These are phyloP conservation scores for Megacollybia marginata DNA, from an alignment of 768 basidiomycete genomes.

Conservation along the genomic window DNA sequence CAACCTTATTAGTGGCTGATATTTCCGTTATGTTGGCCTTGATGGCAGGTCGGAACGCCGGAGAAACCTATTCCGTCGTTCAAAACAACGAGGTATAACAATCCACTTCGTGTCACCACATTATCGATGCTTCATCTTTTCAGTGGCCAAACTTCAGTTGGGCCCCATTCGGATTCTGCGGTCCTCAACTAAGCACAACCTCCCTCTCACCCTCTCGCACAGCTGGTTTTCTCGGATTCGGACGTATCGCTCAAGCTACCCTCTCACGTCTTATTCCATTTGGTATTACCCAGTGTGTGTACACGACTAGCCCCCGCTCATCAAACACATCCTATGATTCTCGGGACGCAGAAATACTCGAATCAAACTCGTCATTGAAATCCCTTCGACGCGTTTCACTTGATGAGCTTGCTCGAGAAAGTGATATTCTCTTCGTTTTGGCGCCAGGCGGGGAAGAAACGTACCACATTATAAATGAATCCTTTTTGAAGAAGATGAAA, in stretches of 20 bases:
- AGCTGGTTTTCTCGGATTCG: constrained; percentile 90
- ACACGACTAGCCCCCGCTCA: constrained; percentile 52
- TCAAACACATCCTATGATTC: constrained; percentile 26
- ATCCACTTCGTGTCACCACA: not conserved
- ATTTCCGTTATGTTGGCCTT: constrained; percentile 83
- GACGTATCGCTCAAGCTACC: constrained; percentile 85
- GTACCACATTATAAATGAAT: constrained; percentile 62
- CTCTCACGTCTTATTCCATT: constrained; percentile 77
- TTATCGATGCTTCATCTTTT: not conserved
- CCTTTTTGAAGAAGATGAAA: constrained; percentile 82
- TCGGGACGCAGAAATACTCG: constrained; percentile 26
- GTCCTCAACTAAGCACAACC: constrained; percentile 58
- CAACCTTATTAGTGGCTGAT: constrained; percentile 66
- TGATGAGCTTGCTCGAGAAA: constrained; percentile 64
- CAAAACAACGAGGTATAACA: constrained; percentile 25
- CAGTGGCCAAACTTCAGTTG: constrained; percentile 80
- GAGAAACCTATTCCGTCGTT: constrained; percentile 56
- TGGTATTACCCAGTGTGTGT: constrained; percentile 69
- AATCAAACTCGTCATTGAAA: constrained; percentile 21
- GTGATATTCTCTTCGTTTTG: constrained; percentile 82
- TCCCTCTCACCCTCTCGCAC: constrained; percentile 42
- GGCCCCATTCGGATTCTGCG: constrained; percentile 81
- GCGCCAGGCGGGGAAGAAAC: constrained; percentile 71
- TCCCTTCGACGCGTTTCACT: constrained; percentile 54
- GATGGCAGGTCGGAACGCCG: constrained; percentile 86